Conservation (phyloP, 1,284 basidiomycete species). For the Somion occarium region DNA sequence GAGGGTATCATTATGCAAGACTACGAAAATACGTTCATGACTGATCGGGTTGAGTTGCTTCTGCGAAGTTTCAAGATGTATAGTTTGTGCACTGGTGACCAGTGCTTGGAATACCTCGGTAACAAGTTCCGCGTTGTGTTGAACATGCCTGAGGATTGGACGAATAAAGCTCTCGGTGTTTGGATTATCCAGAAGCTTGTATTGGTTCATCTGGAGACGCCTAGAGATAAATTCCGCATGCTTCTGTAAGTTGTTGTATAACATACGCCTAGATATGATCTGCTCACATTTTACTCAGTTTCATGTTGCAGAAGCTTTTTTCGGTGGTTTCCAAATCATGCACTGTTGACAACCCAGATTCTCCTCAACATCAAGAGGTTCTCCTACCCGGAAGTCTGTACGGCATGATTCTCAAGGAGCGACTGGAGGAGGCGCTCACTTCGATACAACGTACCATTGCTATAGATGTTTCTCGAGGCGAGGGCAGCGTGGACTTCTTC, state of each 20-base stretch:
- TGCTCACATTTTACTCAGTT: constrained; percentile 42
- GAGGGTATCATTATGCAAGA: constrained; percentile 98
- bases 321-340: constrained; percentile 88
- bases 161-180: constrained; percentile 77
- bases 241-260: constrained; percentile 63
- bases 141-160: constrained; percentile 91
- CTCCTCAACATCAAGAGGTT: constrained; percentile 97
- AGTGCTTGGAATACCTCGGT: constrained; percentile 96
- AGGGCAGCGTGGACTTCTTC: constrained; percentile 78
- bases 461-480: constrained; percentile 72
- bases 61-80: constrained; percentile 95
- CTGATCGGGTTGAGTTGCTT: constrained; percentile 97
- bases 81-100: constrained; percentile 83
- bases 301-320: constrained; percentile 98
- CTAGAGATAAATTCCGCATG: constrained; percentile 96
- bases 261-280: neutral
- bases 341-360: constrained; percentile 96
- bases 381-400: constrained; percentile 92
- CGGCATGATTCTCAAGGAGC: constrained; percentile 98
- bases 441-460: constrained; percentile 72
- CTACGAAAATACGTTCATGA: constrained; percentile 95
- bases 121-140: constrained; percentile 96
- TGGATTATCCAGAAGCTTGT: constrained; percentile 87
- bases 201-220: constrained; percentile 84
- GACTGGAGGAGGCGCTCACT: constrained; percentile 87